Base-by-base conservation (phyloP, 2,329 filamentous ascomycete genomes). In the Aspergillus candidus region DNA sequence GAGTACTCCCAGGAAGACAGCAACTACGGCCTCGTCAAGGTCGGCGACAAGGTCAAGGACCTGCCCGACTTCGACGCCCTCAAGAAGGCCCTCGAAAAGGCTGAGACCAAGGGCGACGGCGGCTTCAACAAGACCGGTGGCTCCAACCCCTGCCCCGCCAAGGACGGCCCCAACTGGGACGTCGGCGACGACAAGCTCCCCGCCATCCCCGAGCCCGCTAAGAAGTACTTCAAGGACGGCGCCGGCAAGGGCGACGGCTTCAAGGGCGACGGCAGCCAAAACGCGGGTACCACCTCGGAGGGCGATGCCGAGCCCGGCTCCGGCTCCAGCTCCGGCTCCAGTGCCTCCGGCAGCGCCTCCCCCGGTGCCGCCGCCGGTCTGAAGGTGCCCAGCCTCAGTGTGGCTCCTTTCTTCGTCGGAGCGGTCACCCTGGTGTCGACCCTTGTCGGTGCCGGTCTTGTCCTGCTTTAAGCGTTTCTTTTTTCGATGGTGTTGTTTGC, bases 1-100 rank as follows among this genome's bases (percentile, higher is more conserved):
- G 90, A 97, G 71, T 98, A 95, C 75, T 83, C 86, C 8, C 86
- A 94, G 70, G 88, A 94, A 69, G 75, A 76, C 49, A 88, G 83
- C 71, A 76, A 83, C 36, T 97, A 82, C 68, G 91, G 90, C 52
- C 83, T 94, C 47, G 88, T 90, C 62, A 70, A 79, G 46, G 73
- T 93, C 60, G 77, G 75, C 51, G 58, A 67, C 62, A 68, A 67
- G 22, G 76, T 86, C 29, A 71, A 70, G 29, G 77, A 84, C 52
- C 69, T 75, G 30, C 50, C 67, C 33, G 86, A 91, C 60, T 94
- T 83, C 68, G 64, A 69, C 37, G 70, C 72, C 39, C 72, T 83
- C 44, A 72, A 76, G 68, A 57, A 57, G 8, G 75, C 75, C 29
- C 73, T 77, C 55, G 50, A 62, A 1, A 69, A 70, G 49, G 77